phyloP scores from a whole-genome alignment of 2,329 filamentous ascomycete genomes.

The Phialophora expanda region DNA sequence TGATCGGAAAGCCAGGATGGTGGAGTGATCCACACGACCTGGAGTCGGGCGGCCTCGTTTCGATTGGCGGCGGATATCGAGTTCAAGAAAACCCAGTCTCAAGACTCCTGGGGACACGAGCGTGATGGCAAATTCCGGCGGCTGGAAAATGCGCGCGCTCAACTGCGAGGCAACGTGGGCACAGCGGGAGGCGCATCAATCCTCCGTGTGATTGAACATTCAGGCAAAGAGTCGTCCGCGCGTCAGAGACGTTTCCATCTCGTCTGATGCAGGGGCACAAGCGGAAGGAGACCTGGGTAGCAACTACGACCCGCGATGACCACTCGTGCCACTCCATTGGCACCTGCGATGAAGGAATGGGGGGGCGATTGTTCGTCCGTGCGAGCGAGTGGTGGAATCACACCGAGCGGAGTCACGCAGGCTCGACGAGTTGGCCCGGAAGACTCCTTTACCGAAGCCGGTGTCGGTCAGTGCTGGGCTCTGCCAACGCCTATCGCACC shows the following conservation, averaged over 20 bases:
- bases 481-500: not conserved
- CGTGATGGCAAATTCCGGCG: slow-evolving; percentile 17
- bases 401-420: not conserved
- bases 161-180: not conserved
- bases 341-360: not conserved
- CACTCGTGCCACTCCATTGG: not conserved
- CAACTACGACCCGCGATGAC: slow-evolving; percentile 3
- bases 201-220: slow-evolving; percentile 7
- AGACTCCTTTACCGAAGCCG: slow-evolving; percentile 7
- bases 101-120: slow-evolving; percentile 9
- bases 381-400: slow-evolving; percentile 7
- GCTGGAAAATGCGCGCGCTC: slow-evolving; percentile 1
- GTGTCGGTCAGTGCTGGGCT: not conserved
- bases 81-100: not conserved
- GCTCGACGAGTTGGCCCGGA: not conserved
- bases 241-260: slow-evolving; percentile 1
- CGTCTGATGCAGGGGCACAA: slow-evolving; percentile 4
- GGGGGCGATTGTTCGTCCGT: not conserved
- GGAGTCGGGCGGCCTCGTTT: not conserved
- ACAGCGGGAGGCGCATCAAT: not conserved
- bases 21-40: slow-evolving; percentile 17
- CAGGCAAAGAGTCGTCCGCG: slow-evolving; percentile 6
- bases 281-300: not conserved
- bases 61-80: slow-evolving; percentile 8
- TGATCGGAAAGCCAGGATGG: slow-evolving; percentile 21